Conservation (phyloP, 1,284 basidiomycete genomes). For the Tetrapyrgos nigripes region DNA sequence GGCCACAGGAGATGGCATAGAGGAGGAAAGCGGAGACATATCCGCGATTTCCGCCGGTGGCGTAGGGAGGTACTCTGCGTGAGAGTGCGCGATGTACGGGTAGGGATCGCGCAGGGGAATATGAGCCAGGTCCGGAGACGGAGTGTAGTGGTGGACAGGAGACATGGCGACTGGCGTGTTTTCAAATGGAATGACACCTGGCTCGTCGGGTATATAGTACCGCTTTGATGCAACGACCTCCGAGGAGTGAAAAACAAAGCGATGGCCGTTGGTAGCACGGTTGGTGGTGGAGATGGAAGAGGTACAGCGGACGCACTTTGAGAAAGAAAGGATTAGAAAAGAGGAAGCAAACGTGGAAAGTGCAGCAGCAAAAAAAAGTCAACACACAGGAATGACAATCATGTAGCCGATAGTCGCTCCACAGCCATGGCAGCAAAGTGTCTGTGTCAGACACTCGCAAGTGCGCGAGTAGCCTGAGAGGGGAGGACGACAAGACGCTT, state of each 20-base stretch:
- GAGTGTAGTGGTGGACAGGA: conserved; percentile 24
- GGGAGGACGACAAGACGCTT: conserved; percentile 40
- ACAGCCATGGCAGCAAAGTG: conserved; percentile 83
- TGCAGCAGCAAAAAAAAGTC: conserved; percentile 16
- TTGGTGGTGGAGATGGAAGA: conserved; percentile 69
- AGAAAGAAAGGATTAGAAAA: conserved; percentile 10
- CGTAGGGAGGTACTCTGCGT: conserved; percentile 45
- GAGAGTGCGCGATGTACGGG: conserved; percentile 15
- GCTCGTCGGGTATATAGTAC: conserved; percentile 72
- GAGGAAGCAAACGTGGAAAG: conserved; percentile 5
- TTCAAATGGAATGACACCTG: conserved; percentile 64
- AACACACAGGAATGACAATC: conserved; percentile 67
- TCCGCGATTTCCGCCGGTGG: conserved; percentile 46
- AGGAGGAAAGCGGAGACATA: conserved; percentile 29
- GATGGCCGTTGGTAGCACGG: conserved; percentile 83
- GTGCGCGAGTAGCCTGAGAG: conserved; percentile 36
- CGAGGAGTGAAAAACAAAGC: conserved; percentile 86
- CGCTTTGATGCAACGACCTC: conserved; percentile 79
- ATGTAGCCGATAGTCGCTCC: conserved; percentile 79
- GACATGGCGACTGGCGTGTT: conserved; percentile 14
- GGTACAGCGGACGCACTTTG: conserved; percentile 72
- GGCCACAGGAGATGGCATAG: conserved; percentile 31
- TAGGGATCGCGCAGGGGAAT: conserved; percentile 15
- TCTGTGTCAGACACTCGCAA: conserved; percentile 59
- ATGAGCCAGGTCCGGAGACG: conserved; percentile 3